Percentiles rank a stretch among this genome's conserved stretches.
Conservation (phyloP, 805 yeast species). For the Pichia pseudocactophila region DNA sequence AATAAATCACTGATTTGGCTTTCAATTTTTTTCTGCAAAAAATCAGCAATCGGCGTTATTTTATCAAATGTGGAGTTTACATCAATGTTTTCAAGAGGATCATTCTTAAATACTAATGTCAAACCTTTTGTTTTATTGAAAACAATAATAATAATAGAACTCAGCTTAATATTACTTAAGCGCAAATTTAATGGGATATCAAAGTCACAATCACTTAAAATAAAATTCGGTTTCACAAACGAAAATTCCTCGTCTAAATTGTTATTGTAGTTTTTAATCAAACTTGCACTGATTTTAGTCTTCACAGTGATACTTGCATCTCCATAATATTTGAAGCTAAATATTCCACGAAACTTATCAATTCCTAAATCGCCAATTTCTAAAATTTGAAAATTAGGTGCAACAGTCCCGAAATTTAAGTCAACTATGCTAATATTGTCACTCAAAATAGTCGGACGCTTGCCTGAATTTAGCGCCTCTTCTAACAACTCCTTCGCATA, state of each 20-base stretch:
- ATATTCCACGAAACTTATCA: slow-evolving; percentile 74
- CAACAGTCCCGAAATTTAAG: slow-evolving; percentile 60
- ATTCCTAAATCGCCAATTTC: slow-evolving; percentile 76
- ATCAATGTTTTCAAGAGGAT: slow-evolving; percentile 74
- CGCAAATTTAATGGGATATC: slow-evolving; percentile 73
- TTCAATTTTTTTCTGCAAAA: slow-evolving; percentile 76
- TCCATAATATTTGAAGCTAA: slow-evolving; percentile 67
- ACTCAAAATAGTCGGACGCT: slow-evolving; percentile 60
- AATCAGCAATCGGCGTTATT: slow-evolving; percentile 74
- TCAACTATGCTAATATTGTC: slow-evolving; percentile 61
- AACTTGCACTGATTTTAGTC: slow-evolving; percentile 79
- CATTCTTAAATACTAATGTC: slow-evolving; percentile 80
- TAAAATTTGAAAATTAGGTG: slow-evolving; percentile 69
- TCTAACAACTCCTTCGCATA: slow-evolving; percentile 61
- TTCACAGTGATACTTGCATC: slow-evolving; percentile 67
- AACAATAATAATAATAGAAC: slow-evolving; percentile 79
- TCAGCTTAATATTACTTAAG: slow-evolving; percentile 58
- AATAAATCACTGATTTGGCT: slow-evolving; percentile 70
- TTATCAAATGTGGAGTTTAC: slow-evolving; percentile 84
- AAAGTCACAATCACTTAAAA: slow-evolving; percentile 57
- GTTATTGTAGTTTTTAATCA: slow-evolving; percentile 54
- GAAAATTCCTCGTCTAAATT: slow-evolving; percentile 26
- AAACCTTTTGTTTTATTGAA: slow-evolving; percentile 75
- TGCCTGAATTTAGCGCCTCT: slow-evolving; percentile 66
- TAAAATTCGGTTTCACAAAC: slow-evolving; percentile 61